Base-by-base conservation (phyloP, 83 land plant genomes). In the Diphasiastrum complanatum region DNA sequence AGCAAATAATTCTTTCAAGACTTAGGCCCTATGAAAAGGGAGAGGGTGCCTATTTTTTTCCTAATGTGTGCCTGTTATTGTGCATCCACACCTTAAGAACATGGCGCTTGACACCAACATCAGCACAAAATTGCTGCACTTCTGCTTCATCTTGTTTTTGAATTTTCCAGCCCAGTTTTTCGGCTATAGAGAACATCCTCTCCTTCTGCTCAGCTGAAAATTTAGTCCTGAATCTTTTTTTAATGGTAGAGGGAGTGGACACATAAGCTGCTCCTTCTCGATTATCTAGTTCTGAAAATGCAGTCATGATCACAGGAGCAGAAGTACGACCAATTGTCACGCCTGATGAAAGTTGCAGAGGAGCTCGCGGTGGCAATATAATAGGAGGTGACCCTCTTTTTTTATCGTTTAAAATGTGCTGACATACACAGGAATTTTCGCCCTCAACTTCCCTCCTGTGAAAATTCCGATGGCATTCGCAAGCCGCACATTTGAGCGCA, bases 31-130 rank as follows among this genome's bases (percentile, higher is more conserved):
- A n/a, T n/a, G n/a, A n/a, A n/a, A n/a, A n/a, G n/a, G n/a, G n/a
- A n/a, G n/a, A n/a, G n/a, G n/a, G n/a, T n/a, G n/a, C n/a, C n/a
- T n/a, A n/a, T n/a, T n/a, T n/a, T n/a, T n/a, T n/a, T n/a, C n/a
- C n/a, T n/a, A n/a, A n/a, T n/a, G n/a, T n/a, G 60, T 57, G 70
- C 64, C 69, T 75, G 35, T 75, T 71, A 40, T 75, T 75, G 43
- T 75, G 78, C 74, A 75, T 56, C 77, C 81, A 78, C 18, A 73
- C 69, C 50, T 64, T 73, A 60, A 78, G 68, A 4, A 78, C 73
- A 33, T 36, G 35, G 47, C 73, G 43, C 35, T 34, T 38, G 4
- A 78, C 72, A 3, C 76, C 76, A 25, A 64, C 50, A 22, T 64
- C 81, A 34, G 40, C 8, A 26, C 80, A 78, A 25, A 78, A 72